Conservation (phyloP, 352 stramenopile genomes). For the Phytophthora nicotianae region DNA sequence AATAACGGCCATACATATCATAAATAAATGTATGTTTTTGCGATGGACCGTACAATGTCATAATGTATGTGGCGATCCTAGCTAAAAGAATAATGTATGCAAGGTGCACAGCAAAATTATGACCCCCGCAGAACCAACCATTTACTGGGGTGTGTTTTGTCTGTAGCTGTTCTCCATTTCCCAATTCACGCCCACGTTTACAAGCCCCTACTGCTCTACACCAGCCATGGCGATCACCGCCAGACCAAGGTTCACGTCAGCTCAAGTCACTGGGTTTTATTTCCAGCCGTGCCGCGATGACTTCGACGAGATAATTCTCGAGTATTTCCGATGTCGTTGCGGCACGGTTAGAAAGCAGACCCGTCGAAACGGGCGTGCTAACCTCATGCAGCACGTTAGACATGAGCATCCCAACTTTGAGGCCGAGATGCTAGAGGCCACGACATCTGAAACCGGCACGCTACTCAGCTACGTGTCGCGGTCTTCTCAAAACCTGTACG, state of each 20-base stretch:
- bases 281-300: neutral
- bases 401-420: constrained; percentile 2
- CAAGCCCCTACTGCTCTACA: too few relatives aligned
- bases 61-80: too few relatives aligned
- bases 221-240: neutral
- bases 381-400: constrained; percentile 13
- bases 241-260: neutral
- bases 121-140: too few relatives aligned
- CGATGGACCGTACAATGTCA: too few relatives aligned
- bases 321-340: constrained; percentile 17
- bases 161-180: too few relatives aligned
- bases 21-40: too few relatives aligned
- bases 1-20: too few relatives aligned
- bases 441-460: constrained; percentile 3
- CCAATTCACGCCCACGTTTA: too few relatives aligned
- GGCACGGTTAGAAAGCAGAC: constrained; percentile 12
- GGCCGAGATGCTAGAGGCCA: neutral
- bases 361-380: neutral
- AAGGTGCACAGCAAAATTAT: too few relatives aligned
- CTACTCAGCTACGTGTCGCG: neutral
- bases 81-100: too few relatives aligned
- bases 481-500: neutral
- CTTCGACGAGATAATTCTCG: constrained; percentile 8
- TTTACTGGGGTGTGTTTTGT: too few relatives aligned
- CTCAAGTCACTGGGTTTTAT: neutral